Conservation (phyloP, 129 eudicot species). For the Artemisia annua region DNA sequence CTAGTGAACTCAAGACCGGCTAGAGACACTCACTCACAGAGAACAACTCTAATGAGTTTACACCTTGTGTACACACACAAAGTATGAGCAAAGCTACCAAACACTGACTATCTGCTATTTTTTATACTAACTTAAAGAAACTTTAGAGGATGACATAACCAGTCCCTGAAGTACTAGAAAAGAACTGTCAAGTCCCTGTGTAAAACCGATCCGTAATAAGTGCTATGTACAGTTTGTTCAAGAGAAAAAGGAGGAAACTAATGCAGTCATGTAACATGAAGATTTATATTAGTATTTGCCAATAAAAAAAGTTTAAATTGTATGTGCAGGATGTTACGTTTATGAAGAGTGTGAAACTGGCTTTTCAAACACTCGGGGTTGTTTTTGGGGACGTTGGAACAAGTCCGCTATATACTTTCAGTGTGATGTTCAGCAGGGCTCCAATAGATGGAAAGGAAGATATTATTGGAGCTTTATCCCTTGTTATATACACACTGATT, state of each 20-base stretch:
- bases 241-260: background rate
- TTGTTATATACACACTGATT: constrained; percentile 79
- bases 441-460: constrained; percentile 84
- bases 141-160: no score
- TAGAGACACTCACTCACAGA: no score
- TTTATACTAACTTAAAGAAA: no score
- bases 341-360: constrained; percentile 53
- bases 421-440: constrained; percentile 92
- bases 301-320: constrained; percentile 9
- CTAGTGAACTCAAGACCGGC: no score
- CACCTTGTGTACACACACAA: no score
- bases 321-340: constrained; percentile 64
- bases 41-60: no score
- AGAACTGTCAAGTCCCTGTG: no score
- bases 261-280: background rate
- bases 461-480: constrained; percentile 92
- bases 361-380: constrained; percentile 91
- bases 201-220: background rate
- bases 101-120: no score
- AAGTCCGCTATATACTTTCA: constrained; percentile 86
- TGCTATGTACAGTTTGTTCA: background rate
- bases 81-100: no score
- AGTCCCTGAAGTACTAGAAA: no score
- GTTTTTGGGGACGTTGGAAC: constrained; percentile 99
- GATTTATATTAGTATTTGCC: background rate